Evolutionary conservation across 2,329 filamentous ascomycete genomes (phyloP), one percentile per base, ranked within the genome.

Genomic region (Leptographium radiaticola): DNA sequence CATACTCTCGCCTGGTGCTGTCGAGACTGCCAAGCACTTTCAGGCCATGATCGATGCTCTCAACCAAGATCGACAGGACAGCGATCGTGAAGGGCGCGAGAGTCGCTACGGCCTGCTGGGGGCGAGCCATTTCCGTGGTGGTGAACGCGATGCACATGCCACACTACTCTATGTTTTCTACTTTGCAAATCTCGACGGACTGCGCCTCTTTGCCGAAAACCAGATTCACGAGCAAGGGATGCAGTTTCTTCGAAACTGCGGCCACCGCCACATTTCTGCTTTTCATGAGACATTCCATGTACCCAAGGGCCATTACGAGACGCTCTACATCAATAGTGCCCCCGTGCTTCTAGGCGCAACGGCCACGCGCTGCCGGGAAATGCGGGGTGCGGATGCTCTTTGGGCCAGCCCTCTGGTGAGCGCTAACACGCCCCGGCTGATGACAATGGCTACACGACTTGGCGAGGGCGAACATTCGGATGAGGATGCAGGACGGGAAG

Each of bases 61-160:
- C 7, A 63, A 71, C 4, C 38, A 53, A 4, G 50, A 53, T 16
- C 42, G 49, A 12, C 13, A 38, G 2, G 25, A 45, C 8, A 64
- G 68, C 4, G 66, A 71, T 5, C 9, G 18, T 9, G 18, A 6
- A 12, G 25, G 25, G 2, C 15, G 20, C 1, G 33, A 36, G 13
- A 52, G 31, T 36, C 66, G 73, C 49, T 71, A 70, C 55, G 77
- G 76, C 6, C 69, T 77, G 56, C 63, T 80, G 2, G 69, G 71
- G 40, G 59, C 64, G 30, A 72, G 70, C 2, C 57, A 59, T 13
- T 79, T 72, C 67, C 65, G 64, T 2, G 66, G 58, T 33, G 48
- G 53, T 20, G 56, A 58, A 33, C 60, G 59, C n/a, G 44, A 49
- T 1, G 52, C 54, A 4, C 42, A 54, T 42, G 56, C 58, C 49